Percentiles rank a stretch among this genome's conserved stretches.
These are phyloP conservation scores for Yamadazyma dushanensis DNA, from an alignment of 1,139 yeast genomes.

Conservation along the genomic window DNA sequence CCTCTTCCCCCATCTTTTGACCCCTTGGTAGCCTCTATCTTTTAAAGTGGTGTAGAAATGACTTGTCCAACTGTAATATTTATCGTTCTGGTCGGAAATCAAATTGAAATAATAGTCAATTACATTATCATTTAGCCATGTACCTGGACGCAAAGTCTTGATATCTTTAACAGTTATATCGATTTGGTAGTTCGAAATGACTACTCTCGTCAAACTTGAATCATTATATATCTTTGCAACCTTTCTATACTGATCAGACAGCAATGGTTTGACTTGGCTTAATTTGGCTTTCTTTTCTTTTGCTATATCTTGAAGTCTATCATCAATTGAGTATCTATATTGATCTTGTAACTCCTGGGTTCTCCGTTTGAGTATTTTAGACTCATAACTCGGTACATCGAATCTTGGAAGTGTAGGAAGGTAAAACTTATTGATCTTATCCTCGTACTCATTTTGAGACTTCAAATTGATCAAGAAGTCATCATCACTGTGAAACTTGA, in stretches of 20 bases:
- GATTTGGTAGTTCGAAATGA: conserved; percentile 40
- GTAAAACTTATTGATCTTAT: conserved; percentile 15
- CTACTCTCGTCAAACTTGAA: conserved; percentile 16
- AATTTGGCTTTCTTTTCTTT: conserved; percentile 17
- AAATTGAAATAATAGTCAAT: conserved; percentile 79
- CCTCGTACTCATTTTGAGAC: conserved; percentile 13
- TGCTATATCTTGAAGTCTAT: conserved; percentile 17
- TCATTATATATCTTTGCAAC: conserved; percentile 21
- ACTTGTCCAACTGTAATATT: conserved; percentile 76
- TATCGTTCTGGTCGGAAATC: conserved; percentile 42
- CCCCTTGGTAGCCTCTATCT: conserved; percentile 75
- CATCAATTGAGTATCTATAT: conserved; percentile 20
- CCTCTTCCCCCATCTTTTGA: conserved; percentile 86
- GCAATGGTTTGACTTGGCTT: conserved; percentile 17
- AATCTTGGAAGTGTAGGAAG: conserved; percentile 12
- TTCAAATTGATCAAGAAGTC: conserved; percentile 8
- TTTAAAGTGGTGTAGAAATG: conserved; percentile 79
- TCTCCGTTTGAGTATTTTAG: background rate
- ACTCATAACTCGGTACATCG: background rate
- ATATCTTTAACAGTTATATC: conserved; percentile 70
- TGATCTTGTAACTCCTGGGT: background rate
- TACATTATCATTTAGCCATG: conserved; percentile 90
- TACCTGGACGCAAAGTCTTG: conserved; percentile 63
- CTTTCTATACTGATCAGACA: conserved; percentile 18
- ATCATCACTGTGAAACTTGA: conserved; percentile 12